These are phyloP conservation scores for Diaporthe sp. DNA, from an alignment of 2,329 filamentous ascomycete species.

Conservation along the genomic window DNA sequence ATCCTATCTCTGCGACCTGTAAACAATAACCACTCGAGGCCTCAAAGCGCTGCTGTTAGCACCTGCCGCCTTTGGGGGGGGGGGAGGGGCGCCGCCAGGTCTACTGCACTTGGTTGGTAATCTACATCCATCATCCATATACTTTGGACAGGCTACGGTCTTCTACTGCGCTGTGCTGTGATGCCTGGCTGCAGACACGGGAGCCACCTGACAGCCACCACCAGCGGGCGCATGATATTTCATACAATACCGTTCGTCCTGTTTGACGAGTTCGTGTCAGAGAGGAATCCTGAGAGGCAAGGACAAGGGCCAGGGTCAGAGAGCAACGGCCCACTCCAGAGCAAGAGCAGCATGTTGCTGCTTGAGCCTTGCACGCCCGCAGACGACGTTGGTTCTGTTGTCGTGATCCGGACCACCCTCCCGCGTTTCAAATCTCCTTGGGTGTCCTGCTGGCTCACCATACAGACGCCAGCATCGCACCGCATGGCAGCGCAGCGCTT, in stretches of 20 bases:
- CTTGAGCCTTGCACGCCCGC: background rate
- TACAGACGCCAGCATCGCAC: slow-evolving; percentile 11
- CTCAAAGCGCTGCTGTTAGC: background rate
- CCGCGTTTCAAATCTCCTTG: slow-evolving; percentile 26
- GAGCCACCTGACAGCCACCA: slow-evolving; percentile 20
- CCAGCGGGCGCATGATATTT: background rate
- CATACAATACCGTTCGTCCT: slow-evolving; percentile 4
- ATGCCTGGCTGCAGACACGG: slow-evolving; percentile 3
- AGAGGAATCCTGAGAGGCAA: background rate
- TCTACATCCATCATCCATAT: no score
- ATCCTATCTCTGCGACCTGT: background rate
- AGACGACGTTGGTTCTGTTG: background rate
- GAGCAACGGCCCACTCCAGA: background rate
- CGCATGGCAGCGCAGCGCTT: slow-evolving; percentile 8
- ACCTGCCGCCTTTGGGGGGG: background rate
- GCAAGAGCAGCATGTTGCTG: background rate
- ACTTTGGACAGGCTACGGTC: background rate
- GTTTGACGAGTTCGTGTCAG: background rate
- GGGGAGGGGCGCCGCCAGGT: background rate
- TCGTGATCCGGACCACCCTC: slow-evolving; percentile 13
- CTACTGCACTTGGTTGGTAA: background rate
- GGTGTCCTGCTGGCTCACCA: background rate
- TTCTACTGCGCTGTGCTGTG: background rate
- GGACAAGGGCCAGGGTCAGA: background rate
- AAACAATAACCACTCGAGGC: background rate